These are phyloP conservation scores for Elaeagnus macrophylla DNA, from an alignment of 306 rosid species.

Conservation along the genomic window DNA sequence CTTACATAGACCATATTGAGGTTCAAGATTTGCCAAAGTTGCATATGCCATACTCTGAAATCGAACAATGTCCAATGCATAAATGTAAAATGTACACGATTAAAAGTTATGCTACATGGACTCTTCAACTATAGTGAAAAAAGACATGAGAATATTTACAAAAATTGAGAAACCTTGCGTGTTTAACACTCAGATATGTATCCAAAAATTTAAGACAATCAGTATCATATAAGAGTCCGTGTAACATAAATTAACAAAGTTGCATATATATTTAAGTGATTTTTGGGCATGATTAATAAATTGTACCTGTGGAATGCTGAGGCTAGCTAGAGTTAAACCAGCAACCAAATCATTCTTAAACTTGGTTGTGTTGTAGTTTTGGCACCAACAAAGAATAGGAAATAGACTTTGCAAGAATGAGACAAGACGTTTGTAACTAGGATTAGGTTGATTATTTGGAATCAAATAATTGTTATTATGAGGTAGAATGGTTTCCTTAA, in stretches of 20 bases:
- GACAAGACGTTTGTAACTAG: slow-evolving; percentile 8
- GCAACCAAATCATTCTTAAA: slow-evolving; percentile 52
- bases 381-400: slow-evolving; percentile 27
- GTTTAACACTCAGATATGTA: no score
- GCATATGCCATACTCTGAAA: slow-evolving; percentile 93
- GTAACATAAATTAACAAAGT: no score
- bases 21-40: slow-evolving; percentile 72
- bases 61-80: background rate
- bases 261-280: no score
- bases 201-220: no score
- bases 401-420: slow-evolving; percentile 14
- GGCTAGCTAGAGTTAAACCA: slow-evolving; percentile 63
- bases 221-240: no score
- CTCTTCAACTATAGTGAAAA: no score
- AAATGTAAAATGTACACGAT: no score
- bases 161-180: no score
- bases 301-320: slow-evolving; percentile 69
- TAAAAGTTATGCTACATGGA: no score
- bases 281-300: no score
- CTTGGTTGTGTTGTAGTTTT: slow-evolving; percentile 26
- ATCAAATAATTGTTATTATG: slow-evolving; percentile 19
- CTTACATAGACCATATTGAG: slow-evolving; percentile 85
- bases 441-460: slow-evolving; percentile 24
- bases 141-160: no score
- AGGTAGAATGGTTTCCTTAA: slow-evolving; percentile 11